phyloP scores from a whole-genome alignment of 176 grass and related monocot species.

The Aegilops umbellulata region DNA sequence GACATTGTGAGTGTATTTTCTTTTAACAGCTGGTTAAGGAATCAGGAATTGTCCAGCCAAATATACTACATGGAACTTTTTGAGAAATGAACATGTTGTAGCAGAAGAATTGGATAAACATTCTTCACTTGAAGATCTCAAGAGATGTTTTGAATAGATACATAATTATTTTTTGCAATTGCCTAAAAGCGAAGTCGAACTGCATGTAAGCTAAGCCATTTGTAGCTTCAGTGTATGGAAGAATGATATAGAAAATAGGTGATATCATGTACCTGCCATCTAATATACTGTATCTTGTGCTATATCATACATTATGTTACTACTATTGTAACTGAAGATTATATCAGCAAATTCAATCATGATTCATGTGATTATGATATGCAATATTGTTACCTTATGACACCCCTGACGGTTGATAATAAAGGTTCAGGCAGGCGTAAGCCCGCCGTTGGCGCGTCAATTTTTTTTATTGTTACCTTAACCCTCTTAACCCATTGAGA shows the following conservation, averaged over 20 bases:
- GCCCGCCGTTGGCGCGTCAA: too few species aligned
- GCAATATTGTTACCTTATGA: neutral
- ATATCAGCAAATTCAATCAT: neutral
- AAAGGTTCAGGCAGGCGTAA: too few species aligned
- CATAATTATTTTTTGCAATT: neutral
- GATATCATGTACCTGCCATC: too few species aligned
- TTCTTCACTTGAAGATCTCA: neutral
- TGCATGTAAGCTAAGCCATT: neutral
- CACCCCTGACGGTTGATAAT: too few species aligned
- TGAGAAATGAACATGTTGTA: neutral
- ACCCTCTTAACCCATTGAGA: neutral
- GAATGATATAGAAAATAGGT: neutral
- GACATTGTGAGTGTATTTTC: conserved; percentile 74
- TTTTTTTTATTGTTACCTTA: neutral
- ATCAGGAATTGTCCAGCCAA: conserved; percentile 2
- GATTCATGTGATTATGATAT: conserved; percentile 16
- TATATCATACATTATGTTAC: neutral
- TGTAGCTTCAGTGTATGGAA: neutral
- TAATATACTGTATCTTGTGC: neutral
- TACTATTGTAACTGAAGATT: neutral
- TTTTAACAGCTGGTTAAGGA: conserved; percentile 5
- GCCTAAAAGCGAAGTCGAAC: neutral
- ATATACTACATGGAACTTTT: neutral
- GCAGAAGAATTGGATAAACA: neutral
- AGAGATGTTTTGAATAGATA: neutral